Percentiles rank a stretch among this genome's conserved stretches.
phyloP scores from a whole-genome alignment of 2,329 filamentous ascomycete species.

The Colletotrichum siamense region DNA sequence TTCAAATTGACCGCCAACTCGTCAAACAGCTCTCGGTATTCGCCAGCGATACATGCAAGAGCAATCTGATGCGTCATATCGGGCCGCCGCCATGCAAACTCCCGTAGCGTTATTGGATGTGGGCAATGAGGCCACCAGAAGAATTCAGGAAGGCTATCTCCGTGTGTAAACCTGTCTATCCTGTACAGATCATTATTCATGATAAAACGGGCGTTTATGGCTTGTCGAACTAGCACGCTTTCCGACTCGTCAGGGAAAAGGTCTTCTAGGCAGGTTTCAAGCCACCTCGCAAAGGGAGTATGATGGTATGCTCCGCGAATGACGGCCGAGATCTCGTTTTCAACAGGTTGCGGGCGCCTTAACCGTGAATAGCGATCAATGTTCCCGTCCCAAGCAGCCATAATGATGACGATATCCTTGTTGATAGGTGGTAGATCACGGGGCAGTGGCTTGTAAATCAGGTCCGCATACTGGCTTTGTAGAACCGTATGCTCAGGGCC shows the following conservation, averaged over 20 bases:
- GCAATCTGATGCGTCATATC: neutral
- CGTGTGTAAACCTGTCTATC: neutral
- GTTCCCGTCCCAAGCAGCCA: constrained; percentile 42
- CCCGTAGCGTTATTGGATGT: neutral
- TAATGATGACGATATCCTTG: constrained; percentile 41
- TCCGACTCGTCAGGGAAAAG: neutral
- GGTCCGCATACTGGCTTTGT: constrained; percentile 13
- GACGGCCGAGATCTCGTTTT: constrained; percentile 30
- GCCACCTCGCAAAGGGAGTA: constrained; percentile 39
- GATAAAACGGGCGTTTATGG: constrained; percentile 32
- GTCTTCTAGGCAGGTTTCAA: neutral
- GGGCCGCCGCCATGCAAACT: neutral
- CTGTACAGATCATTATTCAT: constrained; percentile 34
- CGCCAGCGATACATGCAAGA: neutral
- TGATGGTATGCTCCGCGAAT: constrained; percentile 42
- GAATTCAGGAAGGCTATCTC: neutral
- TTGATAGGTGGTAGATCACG: constrained; percentile 37
- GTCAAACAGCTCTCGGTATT: neutral
- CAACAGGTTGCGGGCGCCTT: constrained; percentile 28
- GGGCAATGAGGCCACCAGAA: constrained; percentile 1
- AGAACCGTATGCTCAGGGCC: neutral
- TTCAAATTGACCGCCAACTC: neutral
- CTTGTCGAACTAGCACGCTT: constrained; percentile 2
- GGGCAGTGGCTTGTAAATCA: constrained; percentile 36
- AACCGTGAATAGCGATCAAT: constrained; percentile 43